Evolutionary conservation across 1,139 yeast genomes (phyloP).

Genomic region (Blastobotrys apis): DNA sequence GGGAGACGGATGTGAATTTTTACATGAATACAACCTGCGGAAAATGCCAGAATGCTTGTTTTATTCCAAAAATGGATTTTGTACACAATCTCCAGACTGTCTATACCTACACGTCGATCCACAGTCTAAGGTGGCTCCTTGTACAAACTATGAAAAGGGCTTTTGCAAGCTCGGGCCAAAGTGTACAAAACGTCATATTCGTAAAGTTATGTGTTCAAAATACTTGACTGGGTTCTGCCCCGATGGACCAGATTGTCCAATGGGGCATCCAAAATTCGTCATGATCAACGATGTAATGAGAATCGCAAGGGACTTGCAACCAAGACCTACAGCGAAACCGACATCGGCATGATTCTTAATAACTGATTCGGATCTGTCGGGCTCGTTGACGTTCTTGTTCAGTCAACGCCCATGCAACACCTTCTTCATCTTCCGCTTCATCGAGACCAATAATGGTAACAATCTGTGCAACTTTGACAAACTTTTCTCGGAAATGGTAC

Average conservation of each 20-base stretch:
- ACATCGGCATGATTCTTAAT: neutral
- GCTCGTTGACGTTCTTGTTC: constrained; percentile 67
- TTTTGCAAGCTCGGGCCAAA: constrained; percentile 91
- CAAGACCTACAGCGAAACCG: constrained; percentile 12
- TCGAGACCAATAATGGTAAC: constrained; percentile 79
- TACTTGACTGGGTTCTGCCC: constrained; percentile 95
- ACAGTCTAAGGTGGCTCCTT: constrained; percentile 77
- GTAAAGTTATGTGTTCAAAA: constrained; percentile 74
- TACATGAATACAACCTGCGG: constrained; percentile 90
- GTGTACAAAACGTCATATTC: constrained; percentile 77
- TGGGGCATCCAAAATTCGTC: constrained; percentile 42
- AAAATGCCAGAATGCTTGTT: constrained; percentile 97
- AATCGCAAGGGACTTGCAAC: constrained; percentile 33
- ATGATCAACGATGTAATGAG: constrained; percentile 39
- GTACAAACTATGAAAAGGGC: constrained; percentile 79
- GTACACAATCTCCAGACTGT: constrained; percentile 94
- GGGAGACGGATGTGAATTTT: constrained; percentile 92
- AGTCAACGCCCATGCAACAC: constrained; percentile 75
- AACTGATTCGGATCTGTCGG: constrained; percentile 25
- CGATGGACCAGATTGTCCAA: constrained; percentile 41
- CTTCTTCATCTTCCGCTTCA: constrained; percentile 63
- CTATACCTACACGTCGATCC: constrained; percentile 91
- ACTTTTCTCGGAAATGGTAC: constrained; percentile 71
- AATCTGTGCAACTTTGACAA: constrained; percentile 76
- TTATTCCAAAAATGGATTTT: constrained; percentile 80